Evolutionary conservation across 208 protist species (phyloP).

Genomic region (Wallacemonas sp.): DNA sequence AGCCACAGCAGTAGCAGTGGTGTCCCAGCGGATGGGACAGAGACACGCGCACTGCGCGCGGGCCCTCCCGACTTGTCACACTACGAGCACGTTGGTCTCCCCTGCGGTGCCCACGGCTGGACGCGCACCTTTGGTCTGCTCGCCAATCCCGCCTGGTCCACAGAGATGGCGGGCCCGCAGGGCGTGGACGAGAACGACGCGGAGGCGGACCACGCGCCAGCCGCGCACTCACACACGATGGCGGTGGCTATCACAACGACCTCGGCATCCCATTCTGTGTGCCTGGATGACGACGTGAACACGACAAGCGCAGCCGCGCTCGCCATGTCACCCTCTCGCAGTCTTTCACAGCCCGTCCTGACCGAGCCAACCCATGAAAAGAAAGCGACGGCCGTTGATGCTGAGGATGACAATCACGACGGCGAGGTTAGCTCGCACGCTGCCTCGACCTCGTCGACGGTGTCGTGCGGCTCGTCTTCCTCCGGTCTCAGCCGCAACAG

Average conservation of each 20-base stretch:
- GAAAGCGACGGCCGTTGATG: neutral
- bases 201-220: too few species aligned
- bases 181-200: too few species aligned
- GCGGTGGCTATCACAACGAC: too few species aligned
- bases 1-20: neutral
- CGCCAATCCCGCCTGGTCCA: neutral
- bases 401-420: neutral
- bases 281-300: too few species aligned
- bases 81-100: constrained; percentile 26
- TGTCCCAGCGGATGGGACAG: neutral
- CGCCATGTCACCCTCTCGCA: too few species aligned
- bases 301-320: too few species aligned
- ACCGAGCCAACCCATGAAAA: neutral
- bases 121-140: constrained; percentile 40
- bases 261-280: too few species aligned
- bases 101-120: constrained; percentile 44
- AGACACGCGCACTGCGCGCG: constrained; percentile 1
- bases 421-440: neutral
- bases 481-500: too few species aligned
- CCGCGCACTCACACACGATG: too few species aligned
- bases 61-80: constrained; percentile 20
- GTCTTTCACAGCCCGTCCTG: too few species aligned
- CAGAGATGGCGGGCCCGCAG: too few species aligned
- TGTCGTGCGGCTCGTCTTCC: too few species aligned
- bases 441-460: neutral